Percentiles rank a stretch among this genome's conserved stretches.
phyloP scores from a whole-genome alignment of 305 asterid genomes.

The Plantago coronopus region DNA sequence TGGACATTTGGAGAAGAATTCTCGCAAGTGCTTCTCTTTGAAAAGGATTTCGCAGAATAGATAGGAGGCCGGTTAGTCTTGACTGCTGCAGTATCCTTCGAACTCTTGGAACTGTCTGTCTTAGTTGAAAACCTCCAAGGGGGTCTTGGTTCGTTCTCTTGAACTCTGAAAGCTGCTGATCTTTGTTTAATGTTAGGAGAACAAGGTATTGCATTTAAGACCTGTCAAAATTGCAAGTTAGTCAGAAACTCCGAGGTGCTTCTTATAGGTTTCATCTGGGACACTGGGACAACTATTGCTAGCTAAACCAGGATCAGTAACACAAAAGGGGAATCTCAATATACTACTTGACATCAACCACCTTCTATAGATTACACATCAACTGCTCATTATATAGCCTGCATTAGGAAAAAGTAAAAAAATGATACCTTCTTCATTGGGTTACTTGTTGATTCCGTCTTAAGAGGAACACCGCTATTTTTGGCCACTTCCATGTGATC shows the following conservation, averaged over 20 bases:
- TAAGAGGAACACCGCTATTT: constrained; percentile 28
- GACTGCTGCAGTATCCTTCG: constrained; percentile 29
- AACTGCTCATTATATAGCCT: not conserved
- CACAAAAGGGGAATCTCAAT: not conserved
- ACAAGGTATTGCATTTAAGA: constrained; percentile 25
- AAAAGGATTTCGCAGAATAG: constrained; percentile 28
- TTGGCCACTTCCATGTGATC: constrained; percentile 32
- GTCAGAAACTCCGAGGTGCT: not conserved
- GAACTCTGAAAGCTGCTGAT: constrained; percentile 33
- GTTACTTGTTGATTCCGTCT: constrained; percentile 27
- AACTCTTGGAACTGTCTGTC: constrained; percentile 31
- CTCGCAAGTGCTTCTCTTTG: constrained; percentile 36
- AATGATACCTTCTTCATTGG: constrained; percentile 45
- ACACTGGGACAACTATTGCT: too few relatives aligned
- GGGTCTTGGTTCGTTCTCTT: constrained; percentile 39
- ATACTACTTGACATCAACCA: too few relatives aligned
- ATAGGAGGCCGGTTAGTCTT: constrained; percentile 27
- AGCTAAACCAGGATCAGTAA: too few relatives aligned
- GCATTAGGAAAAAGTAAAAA: constrained; percentile 4
- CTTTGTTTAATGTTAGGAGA: constrained; percentile 37
- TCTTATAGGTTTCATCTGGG: too few relatives aligned
- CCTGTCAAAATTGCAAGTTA: constrained; percentile 29
- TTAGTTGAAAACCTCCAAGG: constrained; percentile 57
- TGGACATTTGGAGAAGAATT: constrained; percentile 63
- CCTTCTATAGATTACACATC: too few relatives aligned